phyloP scores from a whole-genome alignment of 257 asterid species.

The Eustoma russellianum region DNA sequence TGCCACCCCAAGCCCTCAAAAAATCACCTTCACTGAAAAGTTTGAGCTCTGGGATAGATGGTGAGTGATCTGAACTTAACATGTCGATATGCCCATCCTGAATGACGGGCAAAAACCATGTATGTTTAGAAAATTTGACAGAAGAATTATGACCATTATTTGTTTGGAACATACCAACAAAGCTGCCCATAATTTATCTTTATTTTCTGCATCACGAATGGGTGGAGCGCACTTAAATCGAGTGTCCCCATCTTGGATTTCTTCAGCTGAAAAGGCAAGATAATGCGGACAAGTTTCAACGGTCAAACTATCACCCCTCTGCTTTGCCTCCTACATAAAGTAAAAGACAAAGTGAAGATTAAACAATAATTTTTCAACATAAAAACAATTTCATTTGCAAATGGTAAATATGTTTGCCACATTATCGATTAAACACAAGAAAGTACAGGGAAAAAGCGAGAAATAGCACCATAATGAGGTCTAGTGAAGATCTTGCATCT shows the following conservation, averaged over 20 bases:
- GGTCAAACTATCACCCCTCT: constrained; percentile 66
- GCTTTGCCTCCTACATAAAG: constrained; percentile 62
- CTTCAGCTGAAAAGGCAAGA: constrained; percentile 94
- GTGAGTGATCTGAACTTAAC: constrained; percentile 97
- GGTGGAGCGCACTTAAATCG: constrained; percentile 98
- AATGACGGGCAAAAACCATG: constrained; percentile 5
- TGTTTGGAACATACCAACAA: constrained; percentile 41
- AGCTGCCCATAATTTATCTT: constrained; percentile 73
- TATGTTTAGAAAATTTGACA: not conserved
- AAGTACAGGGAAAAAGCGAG: not conserved
- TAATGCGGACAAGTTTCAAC: constrained; percentile 99
- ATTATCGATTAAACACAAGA: too few relatives aligned
- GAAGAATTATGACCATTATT: not conserved
- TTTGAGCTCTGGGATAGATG: constrained; percentile 79
- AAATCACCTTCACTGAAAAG: constrained; percentile 72
- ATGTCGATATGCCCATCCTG: constrained; percentile 90
- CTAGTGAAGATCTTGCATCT: constrained; percentile 72
- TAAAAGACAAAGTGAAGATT: not conserved
- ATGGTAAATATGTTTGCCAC: not conserved
- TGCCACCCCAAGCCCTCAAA: constrained; percentile 97
- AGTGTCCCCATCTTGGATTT: constrained; percentile 88
- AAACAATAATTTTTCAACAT: not conserved
- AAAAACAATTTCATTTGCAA: not conserved
- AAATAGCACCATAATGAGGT: constrained; percentile 66
- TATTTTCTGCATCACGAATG: constrained; percentile 73